phyloP scores from a whole-genome alignment of 495 filamentous ascomycete species.

The Aspergillus bridgeri region DNA sequence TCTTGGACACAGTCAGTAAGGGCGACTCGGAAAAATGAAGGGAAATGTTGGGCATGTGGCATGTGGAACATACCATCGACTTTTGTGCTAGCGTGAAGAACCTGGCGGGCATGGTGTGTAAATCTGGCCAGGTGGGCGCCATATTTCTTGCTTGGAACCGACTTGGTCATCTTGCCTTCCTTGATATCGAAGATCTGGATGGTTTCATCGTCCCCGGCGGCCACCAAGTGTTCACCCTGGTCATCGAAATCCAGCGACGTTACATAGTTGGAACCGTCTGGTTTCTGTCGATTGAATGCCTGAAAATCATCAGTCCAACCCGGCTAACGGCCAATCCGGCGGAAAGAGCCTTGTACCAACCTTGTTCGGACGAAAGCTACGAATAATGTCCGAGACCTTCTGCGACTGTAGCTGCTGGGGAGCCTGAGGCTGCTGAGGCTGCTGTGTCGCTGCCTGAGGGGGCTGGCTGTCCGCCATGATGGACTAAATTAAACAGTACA shows the following conservation, averaged over 20 bases:
- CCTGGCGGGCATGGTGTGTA: slow-evolving; percentile 79
- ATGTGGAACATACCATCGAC: slow-evolving; percentile 55
- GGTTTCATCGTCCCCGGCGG: slow-evolving; percentile 84
- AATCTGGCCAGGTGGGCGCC: slow-evolving; percentile 91
- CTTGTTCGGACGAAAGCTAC: slow-evolving; percentile 44
- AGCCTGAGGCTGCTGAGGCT: slow-evolving; percentile 23
- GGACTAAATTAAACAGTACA: not conserved
- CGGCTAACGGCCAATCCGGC: slow-evolving; percentile 4
- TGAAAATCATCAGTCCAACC: slow-evolving; percentile 16
- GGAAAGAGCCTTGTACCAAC: slow-evolving; percentile 23
- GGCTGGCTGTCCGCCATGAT: slow-evolving; percentile 36
- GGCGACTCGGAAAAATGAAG: no score
- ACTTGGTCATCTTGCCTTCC: slow-evolving; percentile 82
- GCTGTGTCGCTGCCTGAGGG: slow-evolving; percentile 17
- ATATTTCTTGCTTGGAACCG: slow-evolving; percentile 85
- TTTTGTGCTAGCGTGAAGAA: slow-evolving; percentile 95
- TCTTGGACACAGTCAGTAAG: slow-evolving; percentile 40
- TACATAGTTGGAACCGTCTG: slow-evolving; percentile 36
- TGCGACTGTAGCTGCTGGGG: slow-evolving; percentile 25
- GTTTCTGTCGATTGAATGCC: slow-evolving; percentile 40
- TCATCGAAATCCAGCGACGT: slow-evolving; percentile 95
- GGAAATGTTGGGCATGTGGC: not conserved
- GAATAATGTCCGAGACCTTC: slow-evolving; percentile 47
- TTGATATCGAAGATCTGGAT: slow-evolving; percentile 92
- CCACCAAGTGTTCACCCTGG: slow-evolving; percentile 82